Base-by-base conservation (phyloP, 768 basidiomycete genomes). In the Boletus fagicola region DNA sequence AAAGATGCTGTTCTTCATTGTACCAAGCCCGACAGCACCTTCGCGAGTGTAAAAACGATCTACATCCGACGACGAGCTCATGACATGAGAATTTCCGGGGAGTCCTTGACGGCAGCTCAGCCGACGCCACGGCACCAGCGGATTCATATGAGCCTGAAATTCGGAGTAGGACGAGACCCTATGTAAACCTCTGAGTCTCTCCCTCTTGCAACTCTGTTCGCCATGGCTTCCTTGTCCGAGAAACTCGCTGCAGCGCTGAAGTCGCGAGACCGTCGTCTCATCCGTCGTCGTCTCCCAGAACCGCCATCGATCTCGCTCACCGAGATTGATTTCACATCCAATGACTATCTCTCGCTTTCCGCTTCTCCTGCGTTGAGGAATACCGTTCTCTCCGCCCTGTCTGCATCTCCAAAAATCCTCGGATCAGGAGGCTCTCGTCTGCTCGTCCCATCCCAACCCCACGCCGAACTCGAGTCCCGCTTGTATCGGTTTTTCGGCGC, bases 361-460 rank as follows among this genome's bases (percentile, higher is more conserved):
- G 70, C 76, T 20, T 90, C 86, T 3, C 64, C 78, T 1, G 59
- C 62, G 20, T 78, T 94, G 13, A 86, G 87, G 30, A 52, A 69
- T 0, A 75, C 72, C 10, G 88, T 93, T 65, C 78, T 95, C 35
- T 33, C 64, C 3, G 79, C 81, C 53, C 79, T 91, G 13, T 62
- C 70, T 3, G 49, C 54, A 0, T 75, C 80, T 1, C 83, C 79
- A n/a, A 74, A 79, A 24, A 79, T 94, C 47, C 81, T 94, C 28
- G 95, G 95, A 18, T 90, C 94, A 2, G 86, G 92, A 0, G 94
- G 93, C 15, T 96, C 93, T 6, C 79, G 95, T 6, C 79, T 98
- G 0, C 82, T 97, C 28, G 88, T 93, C 53, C 79, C 80, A 9
- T 77, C 84, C 0, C 52, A 52, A 11, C 58, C 62, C 15, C 94